A percentile compares a stretch with the other conserved stretches of the same genome.
phyloP scores from a whole-genome alignment of 1,284 basidiomycete species.

The Puccinia brachypodii region DNA sequence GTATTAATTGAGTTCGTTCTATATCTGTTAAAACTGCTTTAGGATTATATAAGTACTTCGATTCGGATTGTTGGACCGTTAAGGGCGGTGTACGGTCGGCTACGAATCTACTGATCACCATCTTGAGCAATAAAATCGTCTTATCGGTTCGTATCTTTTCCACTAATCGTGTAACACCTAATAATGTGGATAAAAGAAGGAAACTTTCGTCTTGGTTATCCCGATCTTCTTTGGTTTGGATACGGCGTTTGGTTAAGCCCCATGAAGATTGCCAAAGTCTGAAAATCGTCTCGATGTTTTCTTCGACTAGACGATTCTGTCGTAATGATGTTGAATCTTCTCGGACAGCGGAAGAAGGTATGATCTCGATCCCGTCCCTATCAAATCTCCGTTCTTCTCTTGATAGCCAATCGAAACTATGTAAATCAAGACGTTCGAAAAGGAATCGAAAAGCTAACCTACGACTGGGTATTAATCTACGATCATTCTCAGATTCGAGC shows the following conservation, averaged over 20 bases:
- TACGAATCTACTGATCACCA: constrained; percentile 31
- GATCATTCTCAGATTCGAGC: constrained; percentile 28
- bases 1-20: constrained; percentile 13
- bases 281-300: constrained; percentile 6
- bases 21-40: neutral
- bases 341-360: neutral
- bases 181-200: constrained; percentile 17
- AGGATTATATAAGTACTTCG: constrained; percentile 28
- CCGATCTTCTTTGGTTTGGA: neutral
- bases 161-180: constrained; percentile 11
- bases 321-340: too few relatives aligned
- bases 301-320: neutral
- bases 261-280: constrained; percentile 29
- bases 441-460: constrained; percentile 26
- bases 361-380: constrained; percentile 29
- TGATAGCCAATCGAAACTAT: constrained; percentile 35
- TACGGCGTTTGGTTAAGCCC: constrained; percentile 13
- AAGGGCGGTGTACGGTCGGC: constrained; percentile 27
- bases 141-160: constrained; percentile 1
- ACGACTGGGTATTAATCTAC: constrained; percentile 21
- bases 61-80: neutral
- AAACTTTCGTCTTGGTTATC: too few relatives aligned
- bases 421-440: constrained; percentile 19
- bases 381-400: constrained; percentile 21
- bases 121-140: constrained; percentile 25